A percentile compares a stretch with the other conserved stretches of the same genome.
Conservation (phyloP, 1,139 yeast genomes). For the Kodamaea sp. region DNA sequence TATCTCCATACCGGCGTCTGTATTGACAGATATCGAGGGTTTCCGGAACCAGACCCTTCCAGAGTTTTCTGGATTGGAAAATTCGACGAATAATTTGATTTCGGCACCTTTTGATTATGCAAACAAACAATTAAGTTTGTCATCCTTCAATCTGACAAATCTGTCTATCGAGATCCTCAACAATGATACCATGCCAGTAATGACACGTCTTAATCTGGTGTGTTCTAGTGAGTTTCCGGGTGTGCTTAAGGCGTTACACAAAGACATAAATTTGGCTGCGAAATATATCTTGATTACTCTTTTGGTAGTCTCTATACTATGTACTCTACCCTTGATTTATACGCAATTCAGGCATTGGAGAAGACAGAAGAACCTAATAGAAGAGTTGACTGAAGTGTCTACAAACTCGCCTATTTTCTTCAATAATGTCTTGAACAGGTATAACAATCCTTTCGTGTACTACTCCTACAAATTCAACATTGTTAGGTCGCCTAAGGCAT, state of each 20-base stretch:
- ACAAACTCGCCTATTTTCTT: not conserved
- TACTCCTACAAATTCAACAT: slow-evolving; percentile 10
- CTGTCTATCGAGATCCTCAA: slow-evolving; percentile 2
- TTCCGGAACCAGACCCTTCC: slow-evolving; percentile 14
- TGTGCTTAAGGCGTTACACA: slow-evolving; percentile 26
- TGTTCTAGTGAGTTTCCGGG: not conserved
- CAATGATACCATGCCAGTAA: slow-evolving; percentile 43
- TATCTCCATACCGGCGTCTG: slow-evolving; percentile 55
- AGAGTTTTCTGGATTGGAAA: slow-evolving; percentile 13
- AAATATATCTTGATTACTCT: slow-evolving; percentile 42
- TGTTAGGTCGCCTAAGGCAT: slow-evolving; percentile 1
- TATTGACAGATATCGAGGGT: slow-evolving; percentile 13
- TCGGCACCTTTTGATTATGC: slow-evolving; percentile 14
- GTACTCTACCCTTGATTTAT: slow-evolving; percentile 43
- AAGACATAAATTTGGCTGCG: slow-evolving; percentile 32
- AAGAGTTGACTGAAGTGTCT: slow-evolving; percentile 16
- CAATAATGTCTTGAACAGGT: slow-evolving; percentile 19
- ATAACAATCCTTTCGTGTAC: slow-evolving; percentile 20
- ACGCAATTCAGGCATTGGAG: slow-evolving; percentile 54
- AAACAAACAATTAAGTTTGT: slow-evolving; percentile 5
- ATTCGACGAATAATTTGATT: slow-evolving; percentile 14
- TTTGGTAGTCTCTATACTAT: slow-evolving; percentile 24
- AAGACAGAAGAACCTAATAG: slow-evolving; percentile 33
- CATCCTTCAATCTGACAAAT: slow-evolving; percentile 10
- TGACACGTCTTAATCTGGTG: slow-evolving; percentile 1